Conservation (phyloP, 495 filamentous ascomycete genomes). For the Entonaema liquescens region DNA sequence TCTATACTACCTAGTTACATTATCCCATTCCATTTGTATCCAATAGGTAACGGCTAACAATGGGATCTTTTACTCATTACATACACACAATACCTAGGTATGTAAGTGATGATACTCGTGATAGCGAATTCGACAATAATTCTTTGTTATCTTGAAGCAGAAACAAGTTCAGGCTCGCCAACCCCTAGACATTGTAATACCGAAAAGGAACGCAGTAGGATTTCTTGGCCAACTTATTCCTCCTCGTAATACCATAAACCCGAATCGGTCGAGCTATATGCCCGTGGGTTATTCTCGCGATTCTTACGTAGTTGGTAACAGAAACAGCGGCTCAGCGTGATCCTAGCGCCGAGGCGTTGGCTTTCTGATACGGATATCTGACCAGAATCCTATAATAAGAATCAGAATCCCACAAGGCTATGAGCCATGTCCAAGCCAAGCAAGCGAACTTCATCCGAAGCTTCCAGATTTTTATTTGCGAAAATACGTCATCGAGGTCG, state of each 20-base stretch:
- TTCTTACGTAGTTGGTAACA: slow-evolving; percentile 21
- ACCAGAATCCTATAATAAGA: slow-evolving; percentile 6
- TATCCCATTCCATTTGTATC: neutral
- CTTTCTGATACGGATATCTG: slow-evolving; percentile 1
- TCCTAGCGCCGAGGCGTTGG: neutral
- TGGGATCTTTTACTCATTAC: too few species aligned
- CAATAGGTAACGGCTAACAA: too few species aligned
- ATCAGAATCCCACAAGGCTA: slow-evolving; percentile 17
- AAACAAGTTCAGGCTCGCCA: slow-evolving; percentile 1
- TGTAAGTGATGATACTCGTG: neutral
- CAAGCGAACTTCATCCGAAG: slow-evolving; percentile 9
- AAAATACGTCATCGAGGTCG: slow-evolving; percentile 26
- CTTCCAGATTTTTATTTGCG: neutral
- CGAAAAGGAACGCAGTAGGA: slow-evolving; percentile 34
- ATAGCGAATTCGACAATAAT: neutral
- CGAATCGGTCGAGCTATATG: neutral
- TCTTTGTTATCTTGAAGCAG: neutral
- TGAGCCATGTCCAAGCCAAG: neutral
- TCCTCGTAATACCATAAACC: neutral
- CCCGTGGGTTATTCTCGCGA: neutral
- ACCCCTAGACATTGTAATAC: slow-evolving; percentile 5
- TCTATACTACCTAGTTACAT: too few species aligned
- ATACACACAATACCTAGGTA: too few species aligned
- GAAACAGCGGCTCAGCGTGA: neutral
- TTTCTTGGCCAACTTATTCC: slow-evolving; percentile 24